Evolutionary conservation across 768 basidiomycete species (phyloP), one percentile per base, ranked within the genome.

Genomic region (Tylopilus intermedius): DNA sequence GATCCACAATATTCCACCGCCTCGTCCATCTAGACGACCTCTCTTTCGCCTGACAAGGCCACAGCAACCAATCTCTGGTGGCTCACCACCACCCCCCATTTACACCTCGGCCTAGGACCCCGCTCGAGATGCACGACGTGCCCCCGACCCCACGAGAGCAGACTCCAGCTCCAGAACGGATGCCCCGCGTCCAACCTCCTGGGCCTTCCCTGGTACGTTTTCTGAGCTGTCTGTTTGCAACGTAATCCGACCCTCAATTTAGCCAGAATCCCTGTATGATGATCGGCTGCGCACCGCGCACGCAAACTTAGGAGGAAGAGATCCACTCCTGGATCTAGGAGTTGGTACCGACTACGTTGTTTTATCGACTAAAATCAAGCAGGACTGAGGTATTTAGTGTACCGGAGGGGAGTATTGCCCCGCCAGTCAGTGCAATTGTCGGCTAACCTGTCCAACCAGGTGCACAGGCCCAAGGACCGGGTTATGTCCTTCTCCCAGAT

Each of bases 361-460:
- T 10, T n/a, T 42, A 21, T 27, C 3, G 11, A 8, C 22, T 33
- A 10, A 43, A 45, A 30, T 22, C 7, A 10, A 43, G 26, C 24
- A 5, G 3, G 4, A 2, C 27, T 48, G 33, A 54, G 3, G 8
- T n/a, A 30, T 56, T 22, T 38, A n/a, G 3, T 24, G 3, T 51
- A 53, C 45, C 35, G 40, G 6, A 69, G 67, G 49, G 35, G 3
- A 60, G 61, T 37, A 39, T 54, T 18, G 47, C 60, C 29, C 62
- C 68, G 22, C 67, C 68, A 29, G 67, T 63, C 1, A 64, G 62
- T 26, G 46, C 54, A n/a, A 6, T 71, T n/a, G 57, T 47, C n/a
- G 56, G 47, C 2, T 50, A 37, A 33, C 48, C 58, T 22, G 51
- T 51, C 44, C 69, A 59, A 51, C 53, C 61, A 24, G n/a, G n/a